These are phyloP conservation scores for Hanseniaspora sp. DNA, from an alignment of 1,139 yeast genomes.

Conservation along the genomic window DNA sequence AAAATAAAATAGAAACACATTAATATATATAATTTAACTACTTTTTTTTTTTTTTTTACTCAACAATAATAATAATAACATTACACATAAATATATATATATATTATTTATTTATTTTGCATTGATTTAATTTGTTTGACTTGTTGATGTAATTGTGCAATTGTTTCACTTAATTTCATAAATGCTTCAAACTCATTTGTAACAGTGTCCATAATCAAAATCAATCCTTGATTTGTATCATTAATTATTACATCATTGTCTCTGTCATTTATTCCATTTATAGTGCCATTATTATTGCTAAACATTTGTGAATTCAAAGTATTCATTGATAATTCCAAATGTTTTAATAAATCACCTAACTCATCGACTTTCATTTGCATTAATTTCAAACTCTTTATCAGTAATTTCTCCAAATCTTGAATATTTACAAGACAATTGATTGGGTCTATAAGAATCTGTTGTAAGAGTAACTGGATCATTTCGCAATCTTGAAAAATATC, in stretches of 20 bases:
- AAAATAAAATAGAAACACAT: no score
- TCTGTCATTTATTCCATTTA: no score
- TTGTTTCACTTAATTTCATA: constrained; percentile 81
- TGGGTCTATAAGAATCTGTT: constrained; percentile 43
- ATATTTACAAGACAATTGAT: constrained; percentile 40
- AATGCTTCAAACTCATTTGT: constrained; percentile 74
- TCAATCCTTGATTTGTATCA: constrained; percentile 42
- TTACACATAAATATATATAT: neutral
- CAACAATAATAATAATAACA: no score
- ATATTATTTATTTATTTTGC: neutral
- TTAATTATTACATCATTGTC: constrained; percentile 23
- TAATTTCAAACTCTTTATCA: constrained; percentile 44
- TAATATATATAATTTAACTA: no score
- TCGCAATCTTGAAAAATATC: constrained; percentile 46
- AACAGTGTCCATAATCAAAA: constrained; percentile 52
- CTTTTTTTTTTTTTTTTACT: no score
- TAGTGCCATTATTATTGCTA: constrained; percentile 18
- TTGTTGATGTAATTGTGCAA: constrained; percentile 80
- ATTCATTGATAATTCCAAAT: constrained; percentile 64
- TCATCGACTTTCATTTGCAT: constrained; percentile 50
- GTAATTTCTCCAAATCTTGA: constrained; percentile 34
- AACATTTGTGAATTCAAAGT: constrained; percentile 47
- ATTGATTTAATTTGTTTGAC: constrained; percentile 34
- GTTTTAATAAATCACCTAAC: constrained; percentile 53
- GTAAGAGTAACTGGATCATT: constrained; percentile 52